Conservation (phyloP, 257 asterid genomes). For the Nyctanthes arbortristis region DNA sequence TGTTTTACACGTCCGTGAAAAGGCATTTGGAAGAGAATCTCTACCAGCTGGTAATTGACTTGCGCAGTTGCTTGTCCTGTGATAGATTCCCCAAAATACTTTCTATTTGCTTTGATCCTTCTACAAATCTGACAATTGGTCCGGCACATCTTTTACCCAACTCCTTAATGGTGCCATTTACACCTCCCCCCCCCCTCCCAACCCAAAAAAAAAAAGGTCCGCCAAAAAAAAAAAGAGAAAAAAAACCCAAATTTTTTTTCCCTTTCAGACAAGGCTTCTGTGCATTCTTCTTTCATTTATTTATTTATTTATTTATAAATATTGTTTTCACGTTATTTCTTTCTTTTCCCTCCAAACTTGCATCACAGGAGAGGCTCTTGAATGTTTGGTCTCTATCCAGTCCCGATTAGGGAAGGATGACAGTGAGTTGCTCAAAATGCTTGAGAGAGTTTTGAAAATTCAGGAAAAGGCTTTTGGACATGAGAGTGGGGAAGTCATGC, state of each 20-base stretch:
- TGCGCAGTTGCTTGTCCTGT: conserved; percentile 1
- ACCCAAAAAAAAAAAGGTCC: too few species aligned
- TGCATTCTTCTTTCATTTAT: not conserved
- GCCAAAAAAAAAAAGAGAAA: too few species aligned
- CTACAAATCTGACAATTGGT: too few species aligned
- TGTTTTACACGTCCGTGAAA: conserved; percentile 67
- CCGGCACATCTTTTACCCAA: too few species aligned
- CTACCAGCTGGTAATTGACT: conserved; percentile 70
- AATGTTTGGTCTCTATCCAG: conserved; percentile 83
- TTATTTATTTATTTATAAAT: too few species aligned
- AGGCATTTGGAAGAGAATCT: conserved; percentile 82
- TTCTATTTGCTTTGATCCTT: too few species aligned
- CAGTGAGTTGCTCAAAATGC: conserved; percentile 54
- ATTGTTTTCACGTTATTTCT: conserved; percentile 12
- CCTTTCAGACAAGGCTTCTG: not conserved
- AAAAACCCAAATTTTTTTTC: too few species aligned
- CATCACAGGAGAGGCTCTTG: conserved; percentile 89
- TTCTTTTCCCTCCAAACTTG: conserved; percentile 10
- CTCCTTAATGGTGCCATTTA: too few species aligned
- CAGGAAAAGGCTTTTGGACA: conserved; percentile 76
- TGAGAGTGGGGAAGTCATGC: conserved; percentile 73
- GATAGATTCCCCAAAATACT: too few species aligned
- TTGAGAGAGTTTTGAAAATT: conserved; percentile 72
- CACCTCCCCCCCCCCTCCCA: too few species aligned
- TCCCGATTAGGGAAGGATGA: conserved; percentile 63